Conservation (phyloP, 768 basidiomycete genomes). For the Agaricus subrufescens region DNA sequence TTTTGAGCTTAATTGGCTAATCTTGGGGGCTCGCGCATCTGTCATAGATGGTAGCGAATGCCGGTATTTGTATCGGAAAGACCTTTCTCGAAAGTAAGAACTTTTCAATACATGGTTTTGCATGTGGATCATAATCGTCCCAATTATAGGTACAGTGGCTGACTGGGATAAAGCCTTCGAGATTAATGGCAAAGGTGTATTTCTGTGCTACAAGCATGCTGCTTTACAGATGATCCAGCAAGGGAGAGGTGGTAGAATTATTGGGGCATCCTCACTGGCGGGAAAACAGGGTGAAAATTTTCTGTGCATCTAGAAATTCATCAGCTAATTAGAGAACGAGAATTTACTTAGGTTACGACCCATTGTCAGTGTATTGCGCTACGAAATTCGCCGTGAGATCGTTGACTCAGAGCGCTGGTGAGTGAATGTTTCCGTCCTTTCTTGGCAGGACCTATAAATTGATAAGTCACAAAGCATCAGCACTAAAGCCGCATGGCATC, state of each 20-base stretch:
- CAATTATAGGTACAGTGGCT: slow-evolving; percentile 25
- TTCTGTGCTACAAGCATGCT: slow-evolving; percentile 62
- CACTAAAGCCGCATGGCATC: slow-evolving; percentile 32
- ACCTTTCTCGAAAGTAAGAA: slow-evolving; percentile 18
- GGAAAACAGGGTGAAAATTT: slow-evolving; percentile 22
- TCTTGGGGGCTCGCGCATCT: not conserved
- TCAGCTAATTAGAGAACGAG: not conserved
- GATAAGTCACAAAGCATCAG: slow-evolving; percentile 22
- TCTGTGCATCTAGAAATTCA: too few relatives aligned
- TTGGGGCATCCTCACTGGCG: slow-evolving; percentile 35
- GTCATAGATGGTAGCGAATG: slow-evolving; percentile 41
- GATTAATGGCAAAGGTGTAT: slow-evolving; percentile 54
- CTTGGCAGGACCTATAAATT: not conserved
- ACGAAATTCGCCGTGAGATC: slow-evolving; percentile 38
- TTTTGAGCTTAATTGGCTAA: not conserved
- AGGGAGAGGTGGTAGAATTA: slow-evolving; percentile 48
- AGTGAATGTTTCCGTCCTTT: slow-evolving; percentile 1
- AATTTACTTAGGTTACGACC: not conserved
- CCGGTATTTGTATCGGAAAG: slow-evolving; percentile 24
- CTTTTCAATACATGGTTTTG: not conserved
- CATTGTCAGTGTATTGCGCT: slow-evolving; percentile 22
- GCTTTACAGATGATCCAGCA: slow-evolving; percentile 59
- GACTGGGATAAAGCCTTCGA: slow-evolving; percentile 38
- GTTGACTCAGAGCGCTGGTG: slow-evolving; percentile 35
- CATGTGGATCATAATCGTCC: not conserved